Evolutionary conservation across 768 basidiomycete species (phyloP), one percentile per base, ranked within the genome.

Genomic region (Leccinum rimulosum): DNA sequence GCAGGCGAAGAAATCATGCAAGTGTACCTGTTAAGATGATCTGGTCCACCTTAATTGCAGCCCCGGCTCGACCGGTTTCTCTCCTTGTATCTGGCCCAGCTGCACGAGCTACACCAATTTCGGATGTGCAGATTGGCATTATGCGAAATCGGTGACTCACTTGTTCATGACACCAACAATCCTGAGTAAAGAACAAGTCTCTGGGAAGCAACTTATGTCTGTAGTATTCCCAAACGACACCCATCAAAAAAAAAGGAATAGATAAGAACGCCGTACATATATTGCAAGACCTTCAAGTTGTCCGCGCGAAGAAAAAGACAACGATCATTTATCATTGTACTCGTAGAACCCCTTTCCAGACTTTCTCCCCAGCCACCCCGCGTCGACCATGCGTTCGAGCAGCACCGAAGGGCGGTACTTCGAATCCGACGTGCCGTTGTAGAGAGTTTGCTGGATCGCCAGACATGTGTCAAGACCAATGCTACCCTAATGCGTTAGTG

Each of bases 401-500:
- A 98, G 80, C 27, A 95, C 80, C 60, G 89, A 88, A 0, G 96
- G 95, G 6, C 96, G 86, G 74, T 98, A 98, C 73, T 98, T 98
- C 9, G 90, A 91, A 74, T 98, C 96, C 0, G 90, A 84, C 9
- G 93, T 96, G 57, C 94, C 93, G 53, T 82, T 82, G 64, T 95
- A 91, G 6, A 97, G 80, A 0, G 93, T 94, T 70, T 91, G 85
- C 66, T 96, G 94, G 67, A 97, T 97, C 3, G 91, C 86, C 12
- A 97, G 84, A 72, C 96, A 98, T 10, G 95, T 98, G 70, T 98
- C 96, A 27, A 98, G 86, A n/a, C 95, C 95, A 62, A 98, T 96
- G 76, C 94, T 95, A 31, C 25, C 6, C 35, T 3, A 0, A 19
- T 36, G 54, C 7, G 27, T 57, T 3, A 62, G 54, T 8, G 22